A percentile compares a stretch with the other conserved stretches of the same genome.
Conservation (phyloP, 148 eudicot genomes). For the Dianthus caryophyllus region DNA sequence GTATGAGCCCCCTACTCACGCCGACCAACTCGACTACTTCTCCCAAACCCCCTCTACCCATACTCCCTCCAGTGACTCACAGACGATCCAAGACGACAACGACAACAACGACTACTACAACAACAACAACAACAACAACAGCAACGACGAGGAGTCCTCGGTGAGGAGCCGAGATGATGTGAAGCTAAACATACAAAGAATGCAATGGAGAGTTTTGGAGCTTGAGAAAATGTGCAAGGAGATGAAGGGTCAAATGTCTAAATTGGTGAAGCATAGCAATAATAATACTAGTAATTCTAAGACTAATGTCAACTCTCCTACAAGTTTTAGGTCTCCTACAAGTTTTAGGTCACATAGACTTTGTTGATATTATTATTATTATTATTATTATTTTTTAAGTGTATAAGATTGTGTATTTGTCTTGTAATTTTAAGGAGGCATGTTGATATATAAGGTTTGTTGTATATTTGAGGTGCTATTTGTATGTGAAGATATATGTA, state of each 20-base stretch:
- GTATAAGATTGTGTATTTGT: slow-evolving; percentile 13
- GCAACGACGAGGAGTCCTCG: neutral
- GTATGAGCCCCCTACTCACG: slow-evolving; percentile 28
- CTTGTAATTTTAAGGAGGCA: neutral
- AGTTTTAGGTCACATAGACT: slow-evolving; percentile 50
- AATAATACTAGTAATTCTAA: neutral
- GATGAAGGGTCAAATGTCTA: slow-evolving; percentile 82
- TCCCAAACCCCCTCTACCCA: slow-evolving; percentile 13
- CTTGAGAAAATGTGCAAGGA: slow-evolving; percentile 72
- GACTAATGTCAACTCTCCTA: slow-evolving; percentile 16
- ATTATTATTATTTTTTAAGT: neutral
- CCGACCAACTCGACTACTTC: slow-evolving; percentile 19
- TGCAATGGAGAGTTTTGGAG: slow-evolving; percentile 78
- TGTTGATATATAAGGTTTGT: neutral
- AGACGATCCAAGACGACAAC: slow-evolving; percentile 19
- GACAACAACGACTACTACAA: neutral
- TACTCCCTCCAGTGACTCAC: slow-evolving; percentile 16
- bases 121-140: neutral
- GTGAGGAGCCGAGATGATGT: slow-evolving; percentile 39
- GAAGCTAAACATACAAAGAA: slow-evolving; percentile 53
- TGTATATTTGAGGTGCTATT: slow-evolving; percentile 21
- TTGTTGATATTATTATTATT: slow-evolving; percentile 34
- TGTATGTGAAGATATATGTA: slow-evolving; percentile 9
- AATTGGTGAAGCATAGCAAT: slow-evolving; percentile 38
- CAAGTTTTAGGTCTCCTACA: slow-evolving; percentile 40